These are phyloP conservation scores for Fusarium chlamydosporum DNA, from an alignment of 2,329 filamentous ascomycete genomes.

Conservation along the genomic window DNA sequence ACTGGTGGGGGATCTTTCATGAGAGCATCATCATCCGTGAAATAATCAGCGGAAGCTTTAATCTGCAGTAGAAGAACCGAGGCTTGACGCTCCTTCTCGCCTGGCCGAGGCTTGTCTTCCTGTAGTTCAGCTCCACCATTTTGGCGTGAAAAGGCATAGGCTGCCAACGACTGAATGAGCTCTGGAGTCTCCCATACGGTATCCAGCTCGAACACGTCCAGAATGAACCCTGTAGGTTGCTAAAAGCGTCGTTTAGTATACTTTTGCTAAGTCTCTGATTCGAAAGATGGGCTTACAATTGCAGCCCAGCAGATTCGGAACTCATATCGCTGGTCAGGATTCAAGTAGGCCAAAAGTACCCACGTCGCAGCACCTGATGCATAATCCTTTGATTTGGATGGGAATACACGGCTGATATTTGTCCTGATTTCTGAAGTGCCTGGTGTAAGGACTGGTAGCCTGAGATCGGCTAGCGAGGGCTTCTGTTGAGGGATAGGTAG, in stretches of 20 bases:
- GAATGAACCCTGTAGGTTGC: conserved; percentile 87
- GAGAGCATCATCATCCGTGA: conserved; percentile 77
- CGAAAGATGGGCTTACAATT: conserved; percentile 72
- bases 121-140: conserved; percentile 26
- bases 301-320: conserved; percentile 94
- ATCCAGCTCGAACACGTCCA: conserved; percentile 74
- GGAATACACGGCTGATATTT: conserved; percentile 76
- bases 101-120: conserved; percentile 13
- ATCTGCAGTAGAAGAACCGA: conserved; percentile 81
- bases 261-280: background rate
- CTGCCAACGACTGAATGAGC: conserved; percentile 74
- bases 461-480: conserved; percentile 66
- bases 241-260: conserved; percentile 56
- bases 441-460: conserved; percentile 75
- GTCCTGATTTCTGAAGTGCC: conserved; percentile 70
- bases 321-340: conserved; percentile 85
- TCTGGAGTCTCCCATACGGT: conserved; percentile 72
- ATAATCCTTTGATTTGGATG: conserved; percentile 60
- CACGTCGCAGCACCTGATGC: conserved; percentile 77
- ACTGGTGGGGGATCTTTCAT: conserved; percentile 84
- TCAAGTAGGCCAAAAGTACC: conserved; percentile 80
- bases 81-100: conserved; percentile 47
- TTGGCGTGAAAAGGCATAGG: conserved; percentile 70
- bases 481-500: conserved; percentile 64
- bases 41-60: conserved; percentile 86